Evolutionary conservation across 331 rosid species (phyloP).

Genomic region (Cydonia oblonga): DNA sequence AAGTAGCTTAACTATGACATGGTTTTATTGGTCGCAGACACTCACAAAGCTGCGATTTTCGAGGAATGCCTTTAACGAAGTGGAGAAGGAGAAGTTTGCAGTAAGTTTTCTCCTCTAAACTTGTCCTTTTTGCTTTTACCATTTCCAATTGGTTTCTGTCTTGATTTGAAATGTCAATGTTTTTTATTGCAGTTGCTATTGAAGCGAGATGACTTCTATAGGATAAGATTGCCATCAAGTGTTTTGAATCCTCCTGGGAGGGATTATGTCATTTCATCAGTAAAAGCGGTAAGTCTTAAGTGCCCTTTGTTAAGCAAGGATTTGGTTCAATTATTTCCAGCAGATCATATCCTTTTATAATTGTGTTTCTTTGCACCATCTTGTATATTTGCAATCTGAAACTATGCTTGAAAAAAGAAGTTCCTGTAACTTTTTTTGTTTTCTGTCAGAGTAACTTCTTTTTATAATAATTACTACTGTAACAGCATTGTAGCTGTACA

Average conservation of each 20-base stretch:
- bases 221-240: slow-evolving; percentile 76
- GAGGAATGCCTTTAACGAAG: slow-evolving; percentile 49
- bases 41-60: slow-evolving; percentile 85
- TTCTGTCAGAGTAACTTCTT: not conserved
- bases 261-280: slow-evolving; percentile 60
- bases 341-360: not conserved
- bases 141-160: not conserved
- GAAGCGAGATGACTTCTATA: slow-evolving; percentile 74
- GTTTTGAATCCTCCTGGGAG: slow-evolving; percentile 57
- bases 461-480: not conserved
- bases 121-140: not conserved
- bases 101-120: slow-evolving; percentile 24
- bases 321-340: not conserved
- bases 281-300: slow-evolving; percentile 60
- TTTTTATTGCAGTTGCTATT: slow-evolving; percentile 43
- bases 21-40: slow-evolving; percentile 41
- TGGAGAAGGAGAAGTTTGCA: slow-evolving; percentile 48
- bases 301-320: not conserved
- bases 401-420: not conserved
- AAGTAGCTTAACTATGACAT: slow-evolving; percentile 1
- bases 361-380: not conserved
- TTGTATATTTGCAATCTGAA: not conserved
- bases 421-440: not conserved
- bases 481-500: not conserved
- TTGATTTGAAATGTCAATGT: not conserved